phyloP scores from a whole-genome alignment of 108 stramenopile genomes.

The Fistulifera solaris region DNA sequence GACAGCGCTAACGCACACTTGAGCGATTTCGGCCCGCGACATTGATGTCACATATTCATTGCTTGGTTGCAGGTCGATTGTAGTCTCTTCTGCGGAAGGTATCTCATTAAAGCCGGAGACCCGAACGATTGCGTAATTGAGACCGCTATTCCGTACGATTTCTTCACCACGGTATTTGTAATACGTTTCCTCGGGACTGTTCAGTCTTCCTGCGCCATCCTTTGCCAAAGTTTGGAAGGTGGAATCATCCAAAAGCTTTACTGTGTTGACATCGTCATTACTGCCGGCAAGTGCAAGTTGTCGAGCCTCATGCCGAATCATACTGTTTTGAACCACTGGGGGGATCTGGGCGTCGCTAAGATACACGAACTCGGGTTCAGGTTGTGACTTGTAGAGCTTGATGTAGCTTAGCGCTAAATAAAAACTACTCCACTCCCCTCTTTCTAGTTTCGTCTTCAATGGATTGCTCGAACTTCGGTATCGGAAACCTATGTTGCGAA shows the following conservation, averaged over 20 bases:
- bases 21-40: conserved; percentile 71
- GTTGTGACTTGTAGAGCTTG: conserved; percentile 67
- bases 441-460: neutral
- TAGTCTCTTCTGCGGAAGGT: conserved; percentile 46
- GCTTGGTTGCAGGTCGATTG: conserved; percentile 45
- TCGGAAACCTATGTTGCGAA: conserved; percentile 69
- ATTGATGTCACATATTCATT: conserved; percentile 39
- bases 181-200: conserved; percentile 58
- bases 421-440: conserved; percentile 35
- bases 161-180: conserved; percentile 80
- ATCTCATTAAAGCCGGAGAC: conserved; percentile 62
- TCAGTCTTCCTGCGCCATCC: conserved; percentile 17
- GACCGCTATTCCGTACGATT: conserved; percentile 65
- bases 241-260: conserved; percentile 14
- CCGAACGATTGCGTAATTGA: conserved; percentile 56
- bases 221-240: conserved; percentile 5
- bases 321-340: conserved; percentile 41
- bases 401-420: conserved; percentile 72
- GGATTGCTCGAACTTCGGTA: conserved; percentile 34
- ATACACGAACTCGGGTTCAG: conserved; percentile 79
- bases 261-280: conserved; percentile 1
- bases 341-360: conserved; percentile 78
- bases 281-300: conserved; percentile 1
- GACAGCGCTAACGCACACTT: conserved; percentile 66
- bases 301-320: conserved; percentile 58